These are phyloP conservation scores for Phytophthora pinifolia DNA, from an alignment of 352 stramenopile species.

Conservation along the genomic window DNA sequence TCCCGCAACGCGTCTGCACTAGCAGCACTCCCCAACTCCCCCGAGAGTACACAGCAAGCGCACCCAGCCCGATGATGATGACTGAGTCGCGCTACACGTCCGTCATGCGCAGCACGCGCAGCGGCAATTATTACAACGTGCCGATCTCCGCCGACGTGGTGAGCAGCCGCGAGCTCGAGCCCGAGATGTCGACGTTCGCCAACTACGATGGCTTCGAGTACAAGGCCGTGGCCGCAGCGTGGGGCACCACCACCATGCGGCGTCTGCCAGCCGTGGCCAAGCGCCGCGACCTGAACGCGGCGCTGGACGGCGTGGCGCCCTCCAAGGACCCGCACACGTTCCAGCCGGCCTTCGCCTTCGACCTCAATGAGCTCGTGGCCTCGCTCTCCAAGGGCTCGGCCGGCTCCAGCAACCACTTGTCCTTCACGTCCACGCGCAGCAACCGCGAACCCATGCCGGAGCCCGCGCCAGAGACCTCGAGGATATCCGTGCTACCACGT, in stretches of 20 bases:
- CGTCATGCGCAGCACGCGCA: conserved; percentile 57
- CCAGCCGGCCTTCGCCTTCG: conserved; percentile 54
- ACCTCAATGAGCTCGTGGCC: conserved; percentile 55
- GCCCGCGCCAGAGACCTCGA: conserved; percentile 26
- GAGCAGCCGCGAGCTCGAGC: conserved; percentile 11
- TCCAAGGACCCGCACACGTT: conserved; percentile 40
- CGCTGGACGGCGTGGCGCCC: conserved; percentile 31
- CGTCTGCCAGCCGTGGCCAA: conserved; percentile 31
- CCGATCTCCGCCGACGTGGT: conserved; percentile 34
- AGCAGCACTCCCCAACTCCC: conserved; percentile 1
- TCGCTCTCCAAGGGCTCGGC: conserved; percentile 34
- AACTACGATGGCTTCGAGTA: conserved; percentile 22
- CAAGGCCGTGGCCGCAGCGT: conserved; percentile 35
- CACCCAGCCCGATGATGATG: conserved; percentile 25
- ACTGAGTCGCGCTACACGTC: conserved; percentile 48
- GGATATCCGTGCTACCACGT: conserved; percentile 34
- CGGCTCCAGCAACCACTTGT: conserved; percentile 34
- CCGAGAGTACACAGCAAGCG: conserved; percentile 9
- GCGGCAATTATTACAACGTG: conserved; percentile 65
- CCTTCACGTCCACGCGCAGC: conserved; percentile 35
- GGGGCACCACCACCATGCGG: conserved; percentile 46
- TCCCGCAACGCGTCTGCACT: conserved; percentile 6
- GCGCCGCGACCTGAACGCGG: conserved; percentile 44
- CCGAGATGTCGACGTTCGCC: conserved; percentile 23
- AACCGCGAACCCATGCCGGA: conserved; percentile 27